Evolutionary conservation across 495 filamentous ascomycete species (phyloP), one percentile per base, ranked within the genome.

Genomic region (Lentithecium fluviatile): DNA sequence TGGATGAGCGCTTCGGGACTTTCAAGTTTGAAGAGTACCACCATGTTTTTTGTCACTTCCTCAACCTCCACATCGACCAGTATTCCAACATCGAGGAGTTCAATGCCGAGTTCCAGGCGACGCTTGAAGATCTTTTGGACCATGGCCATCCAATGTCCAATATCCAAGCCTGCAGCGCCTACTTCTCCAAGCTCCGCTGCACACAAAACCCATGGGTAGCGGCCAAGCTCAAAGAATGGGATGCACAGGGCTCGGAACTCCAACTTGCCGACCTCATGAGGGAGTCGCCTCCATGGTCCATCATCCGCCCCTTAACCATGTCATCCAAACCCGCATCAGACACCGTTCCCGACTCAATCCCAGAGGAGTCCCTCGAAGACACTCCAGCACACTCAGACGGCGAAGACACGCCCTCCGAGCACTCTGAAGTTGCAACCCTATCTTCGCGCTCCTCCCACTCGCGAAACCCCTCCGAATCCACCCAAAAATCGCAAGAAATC

Each of bases 1-100:
- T 68, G 21, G 65, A 68, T 21, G 51, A 60, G 38, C 65, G 37
- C 4, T 68, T 64, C 45, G 26, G 51, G 6, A 4, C 36, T 13
- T 64, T 64, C 60, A 61, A 60, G 13, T 68, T 68, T 26, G 60
- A 64, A 45, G 65, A 68, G 49, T 68, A 68, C 45, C 65, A 68
- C 34, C 65, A 68, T 48, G 46, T 49, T 11, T 68, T 60, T 45
- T 64, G 65, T 60, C 56, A 63, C 47, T 68, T 68, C 32, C 65
- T 68, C 11, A 68, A 68, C 52, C 52, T 68, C 0, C 60, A 68
- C 60, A 63, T 68, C 48, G 65, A 68, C 40, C 56, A 64, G 23
- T 68, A 52, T 49, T n/a, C 32, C 17, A 60, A 34, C 40, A 47
- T 68, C 13, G 65, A 64, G 25, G 65, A 60, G 6, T 68, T 68